These are phyloP conservation scores for Saururus chinensis DNA, from an alignment of 164 flowering plant genomes.

Conservation along the genomic window DNA sequence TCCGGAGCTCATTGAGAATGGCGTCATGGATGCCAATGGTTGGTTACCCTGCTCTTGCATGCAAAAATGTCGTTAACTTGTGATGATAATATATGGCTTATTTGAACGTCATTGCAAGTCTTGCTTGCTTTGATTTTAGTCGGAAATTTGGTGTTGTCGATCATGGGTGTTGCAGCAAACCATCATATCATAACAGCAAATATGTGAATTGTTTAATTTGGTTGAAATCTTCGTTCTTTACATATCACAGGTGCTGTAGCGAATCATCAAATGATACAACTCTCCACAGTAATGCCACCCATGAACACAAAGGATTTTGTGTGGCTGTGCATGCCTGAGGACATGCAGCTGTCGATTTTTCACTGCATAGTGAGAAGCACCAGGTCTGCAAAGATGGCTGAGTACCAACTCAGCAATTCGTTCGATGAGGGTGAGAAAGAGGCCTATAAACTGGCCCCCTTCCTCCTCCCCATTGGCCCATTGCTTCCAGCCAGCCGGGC, in stretches of 20 bases:
- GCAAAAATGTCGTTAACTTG: too few species aligned
- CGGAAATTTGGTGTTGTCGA: too few species aligned
- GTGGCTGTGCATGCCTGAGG: neutral
- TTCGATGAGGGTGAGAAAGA: neutral
- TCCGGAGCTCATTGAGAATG: slow-evolving; percentile 7
- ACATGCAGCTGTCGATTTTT: neutral
- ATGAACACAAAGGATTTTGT: neutral
- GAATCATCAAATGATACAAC: neutral
- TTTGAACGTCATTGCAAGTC: too few species aligned
- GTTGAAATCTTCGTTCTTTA: neutral
- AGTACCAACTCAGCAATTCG: neutral
- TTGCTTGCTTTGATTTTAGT: too few species aligned
- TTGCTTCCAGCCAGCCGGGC: neutral
- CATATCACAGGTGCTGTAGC: neutral
- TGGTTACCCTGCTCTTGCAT: neutral
- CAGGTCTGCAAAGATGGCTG: neutral
- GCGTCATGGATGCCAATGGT: slow-evolving; percentile 9
- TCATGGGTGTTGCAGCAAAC: too few species aligned
- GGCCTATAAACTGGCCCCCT: neutral
- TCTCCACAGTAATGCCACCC: neutral
- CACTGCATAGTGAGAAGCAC: neutral
- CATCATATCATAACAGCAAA: too few species aligned
- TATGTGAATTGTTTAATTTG: too few species aligned
- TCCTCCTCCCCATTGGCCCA: neutral
- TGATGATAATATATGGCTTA: too few species aligned